phyloP scores from a whole-genome alignment of 495 filamentous ascomycete genomes.

The Xylaria scruposa region DNA sequence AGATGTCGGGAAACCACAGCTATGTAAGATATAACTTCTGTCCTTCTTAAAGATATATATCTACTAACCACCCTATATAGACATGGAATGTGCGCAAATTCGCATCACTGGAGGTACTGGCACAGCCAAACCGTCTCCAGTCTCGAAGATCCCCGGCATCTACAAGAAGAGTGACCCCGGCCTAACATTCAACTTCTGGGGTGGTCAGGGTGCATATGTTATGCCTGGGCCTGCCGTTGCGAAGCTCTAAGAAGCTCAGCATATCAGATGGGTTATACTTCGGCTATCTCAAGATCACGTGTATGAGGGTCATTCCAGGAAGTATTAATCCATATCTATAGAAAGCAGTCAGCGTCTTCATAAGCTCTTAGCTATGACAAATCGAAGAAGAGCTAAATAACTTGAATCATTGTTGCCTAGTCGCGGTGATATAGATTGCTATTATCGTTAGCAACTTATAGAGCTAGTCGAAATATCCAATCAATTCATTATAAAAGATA shows the following conservation, averaged over 20 bases:
- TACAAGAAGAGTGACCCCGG: conserved; percentile 55
- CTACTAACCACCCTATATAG: not conserved
- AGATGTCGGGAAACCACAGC: conserved; percentile 37
- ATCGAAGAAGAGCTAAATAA: not conserved
- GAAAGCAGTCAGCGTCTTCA: not conserved
- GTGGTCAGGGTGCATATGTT: conserved; percentile 37
- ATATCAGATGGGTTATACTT: not conserved
- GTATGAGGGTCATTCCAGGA: not conserved
- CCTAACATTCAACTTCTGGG: conserved; percentile 53
- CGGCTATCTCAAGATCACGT: not conserved
- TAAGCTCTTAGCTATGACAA: not conserved
- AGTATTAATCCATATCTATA: not conserved
- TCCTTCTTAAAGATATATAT: not conserved
- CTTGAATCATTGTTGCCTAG: not conserved
- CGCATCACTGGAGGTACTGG: conserved; percentile 56
- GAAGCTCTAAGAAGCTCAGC: conserved; percentile 3
- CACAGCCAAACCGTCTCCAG: conserved; percentile 47
- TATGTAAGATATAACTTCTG: conserved; percentile 32
- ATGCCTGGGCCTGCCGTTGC: conserved; percentile 48
- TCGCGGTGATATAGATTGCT: not conserved
- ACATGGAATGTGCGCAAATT: conserved; percentile 61
- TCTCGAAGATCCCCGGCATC: conserved; percentile 59
- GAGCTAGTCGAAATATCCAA: not conserved
- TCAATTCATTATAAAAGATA: not conserved
- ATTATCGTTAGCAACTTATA: not conserved